Base-by-base conservation (phyloP, 345 rosid genomes). In the Brassica juncea region DNA sequence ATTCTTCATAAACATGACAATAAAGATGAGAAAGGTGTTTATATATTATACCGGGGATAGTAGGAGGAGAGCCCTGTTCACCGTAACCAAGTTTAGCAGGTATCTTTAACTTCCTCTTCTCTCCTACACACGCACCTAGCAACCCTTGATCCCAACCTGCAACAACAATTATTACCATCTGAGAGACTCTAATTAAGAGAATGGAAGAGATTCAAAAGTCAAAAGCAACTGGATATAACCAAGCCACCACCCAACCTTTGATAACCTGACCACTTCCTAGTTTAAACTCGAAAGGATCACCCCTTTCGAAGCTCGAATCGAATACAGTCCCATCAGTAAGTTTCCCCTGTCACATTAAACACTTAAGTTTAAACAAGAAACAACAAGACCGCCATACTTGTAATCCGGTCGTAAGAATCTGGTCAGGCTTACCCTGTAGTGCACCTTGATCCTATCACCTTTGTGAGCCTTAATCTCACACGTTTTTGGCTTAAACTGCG, bases 121-220 rank as follows among this genome's bases (percentile, higher is more conserved):
- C 97, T 37, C 99, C 97, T 0, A 94, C 90, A 6, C 99, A 94
- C 68, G 84, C 87, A 37, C 97, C 97, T 79, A 94, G 52, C 66
- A 94, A 80, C 47, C 97, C 99, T 80, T 94, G 99, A 85, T 94
- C 99, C 97, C 99, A 94, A 67, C 99, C 99, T 92, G 84, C 68
- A 80, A 78, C 23, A 34, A 35, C 23, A 57, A 35, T 21, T 3
- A 47, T 11, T 55, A 71, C 34, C 27, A 64, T 4, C 21, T 16
- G 4, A 31, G 12, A 4, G 21, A 12, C 4, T 14, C 54, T 44
- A 39, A 39, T 42, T 49, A 62, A 63, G 76, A 63, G 16, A 55
- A 27, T 8, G 12, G 6, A 27, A n/a, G 23, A 62, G 1, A 47
- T 52, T 6, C n/a, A 19, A 66, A 55, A 39, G 4, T 19, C 0